These are phyloP conservation scores for Fusarium ambrosium DNA, from an alignment of 2,329 filamentous ascomycete genomes.

Conservation along the genomic window DNA sequence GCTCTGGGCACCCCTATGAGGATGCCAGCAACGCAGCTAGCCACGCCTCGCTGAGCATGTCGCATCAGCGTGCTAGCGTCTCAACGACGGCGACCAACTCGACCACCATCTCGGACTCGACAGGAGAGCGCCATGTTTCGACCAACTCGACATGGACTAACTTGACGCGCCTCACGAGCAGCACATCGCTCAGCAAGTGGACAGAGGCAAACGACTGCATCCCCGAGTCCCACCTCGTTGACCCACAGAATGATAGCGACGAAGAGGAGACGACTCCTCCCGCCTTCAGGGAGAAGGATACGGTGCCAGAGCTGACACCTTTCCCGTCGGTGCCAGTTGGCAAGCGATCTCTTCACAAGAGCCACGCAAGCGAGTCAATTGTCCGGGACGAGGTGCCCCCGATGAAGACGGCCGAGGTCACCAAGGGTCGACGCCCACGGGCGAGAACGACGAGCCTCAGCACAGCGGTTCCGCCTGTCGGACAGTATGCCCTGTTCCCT, in stretches of 20 bases:
- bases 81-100: slow-evolving; percentile 67
- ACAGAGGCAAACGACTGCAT: slow-evolving; percentile 51
- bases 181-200: slow-evolving; percentile 59
- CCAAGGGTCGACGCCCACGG: slow-evolving; percentile 54
- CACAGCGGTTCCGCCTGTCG: slow-evolving; percentile 58
- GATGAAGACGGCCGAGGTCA: slow-evolving; percentile 49
- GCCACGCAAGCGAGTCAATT: slow-evolving; percentile 55
- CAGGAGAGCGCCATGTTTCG: slow-evolving; percentile 66
- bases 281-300: slow-evolving; percentile 50
- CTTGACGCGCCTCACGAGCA: slow-evolving; percentile 69
- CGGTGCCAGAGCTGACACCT: slow-evolving; percentile 53
- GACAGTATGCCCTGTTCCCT: slow-evolving; percentile 63
- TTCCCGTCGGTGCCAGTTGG: slow-evolving; percentile 43
- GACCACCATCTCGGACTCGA: slow-evolving; percentile 61
- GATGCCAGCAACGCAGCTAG: slow-evolving; percentile 33
- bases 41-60: slow-evolving; percentile 34
- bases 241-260: slow-evolving; percentile 40
- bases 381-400: slow-evolving; percentile 48
- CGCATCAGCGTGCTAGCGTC: slow-evolving; percentile 65
- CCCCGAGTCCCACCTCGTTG: slow-evolving; percentile 44
- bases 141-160: slow-evolving; percentile 67
- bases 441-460: slow-evolving; percentile 63
- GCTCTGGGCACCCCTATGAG: slow-evolving; percentile 36
- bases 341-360: slow-evolving; percentile 51
- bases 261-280: slow-evolving; percentile 44